Evolutionary conservation across 1,284 basidiomycete species (phyloP), one percentile per base, ranked within the genome.

Genomic region (Apiotrichum gamsii): DNA sequence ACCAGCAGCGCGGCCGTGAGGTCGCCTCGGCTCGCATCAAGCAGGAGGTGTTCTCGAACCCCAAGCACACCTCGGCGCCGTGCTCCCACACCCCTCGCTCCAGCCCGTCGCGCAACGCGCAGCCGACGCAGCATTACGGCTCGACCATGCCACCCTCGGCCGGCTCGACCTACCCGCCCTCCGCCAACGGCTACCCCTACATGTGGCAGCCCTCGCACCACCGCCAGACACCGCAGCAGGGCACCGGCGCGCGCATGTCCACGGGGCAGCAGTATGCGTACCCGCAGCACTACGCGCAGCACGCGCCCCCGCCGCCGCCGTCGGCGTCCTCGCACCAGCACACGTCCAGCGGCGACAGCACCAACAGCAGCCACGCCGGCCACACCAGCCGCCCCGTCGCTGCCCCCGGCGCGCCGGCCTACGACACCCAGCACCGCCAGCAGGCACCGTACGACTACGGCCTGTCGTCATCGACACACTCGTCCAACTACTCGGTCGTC

Each of bases 1-100:
- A 39, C 49, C 45, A 45, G 23, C 36, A 43, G 34, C 47, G 47
- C 21, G n/a, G n/a, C n/a, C n/a, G n/a, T n/a, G n/a, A n/a, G n/a
- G n/a, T n/a, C n/a, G n/a, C n/a, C n/a, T n/a, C n/a, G n/a, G 28
- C 42, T 14, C 42, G 47, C 21, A 30, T 31, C 21, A 37, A 29
- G 16, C 24, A 21, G 13, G 9, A 4, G 15, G 16, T 8, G 15
- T 13, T 16, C 16, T 14, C 43, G 36, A 23, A 16, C 33, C 14
- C 33, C 24, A 3, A 24, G 23, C 15, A 15, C 9, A n/a, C 37
- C 18, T 14, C 24, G 33, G 33, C 16, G 4, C 6, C 8, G 6
- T 16, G 20, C 9, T 14, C 28, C 16, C 3, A 32, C 13, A 15
- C 25, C 1, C 16, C 23, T 8, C 23, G 18, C 19, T 33, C 14